These are phyloP conservation scores for Glycine soja DNA, from an alignment of 306 rosid genomes.

Conservation along the genomic window DNA sequence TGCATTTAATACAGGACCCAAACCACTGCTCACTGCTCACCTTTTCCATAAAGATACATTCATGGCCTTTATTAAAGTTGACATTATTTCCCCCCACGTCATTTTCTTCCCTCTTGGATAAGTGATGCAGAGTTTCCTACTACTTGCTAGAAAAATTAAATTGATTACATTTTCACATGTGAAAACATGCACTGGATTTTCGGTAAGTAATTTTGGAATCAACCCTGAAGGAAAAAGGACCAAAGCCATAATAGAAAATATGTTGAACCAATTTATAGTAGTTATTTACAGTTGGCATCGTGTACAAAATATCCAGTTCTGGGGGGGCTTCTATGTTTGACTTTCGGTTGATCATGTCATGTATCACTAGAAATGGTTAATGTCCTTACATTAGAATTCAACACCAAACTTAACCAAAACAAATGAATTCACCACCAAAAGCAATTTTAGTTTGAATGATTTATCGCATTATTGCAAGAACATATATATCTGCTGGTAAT, in stretches of 20 bases:
- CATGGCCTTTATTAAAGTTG: conserved; percentile 17
- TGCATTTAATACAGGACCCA: conserved; percentile 40
- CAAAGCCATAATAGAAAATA: background rate
- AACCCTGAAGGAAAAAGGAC: no score
- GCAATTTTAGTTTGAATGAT: background rate
- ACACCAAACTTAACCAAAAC: background rate
- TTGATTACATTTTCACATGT: conserved; percentile 11
- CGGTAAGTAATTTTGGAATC: conserved; percentile 4
- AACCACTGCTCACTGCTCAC: conserved; percentile 34
- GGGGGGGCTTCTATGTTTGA: conserved; percentile 8
- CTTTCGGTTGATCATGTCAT: conserved; percentile 2
- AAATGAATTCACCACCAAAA: conserved; percentile 5
- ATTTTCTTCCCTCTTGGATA: conserved; percentile 1
- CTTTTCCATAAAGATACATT: conserved; percentile 37
- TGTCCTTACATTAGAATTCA: background rate
- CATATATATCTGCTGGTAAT: background rate
- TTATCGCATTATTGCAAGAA: conserved; percentile 1
- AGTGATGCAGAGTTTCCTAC: conserved; percentile 2
- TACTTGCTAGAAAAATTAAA: background rate
- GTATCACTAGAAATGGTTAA: conserved; percentile 34
- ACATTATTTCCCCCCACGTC: conserved; percentile 33
- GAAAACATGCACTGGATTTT: conserved; percentile 9
- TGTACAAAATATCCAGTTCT: conserved; percentile 22
- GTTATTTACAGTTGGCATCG: conserved; percentile 25
- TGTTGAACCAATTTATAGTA: conserved; percentile 3